Conservation (phyloP, 83 land plant genomes). For the Thuja plicata region DNA sequence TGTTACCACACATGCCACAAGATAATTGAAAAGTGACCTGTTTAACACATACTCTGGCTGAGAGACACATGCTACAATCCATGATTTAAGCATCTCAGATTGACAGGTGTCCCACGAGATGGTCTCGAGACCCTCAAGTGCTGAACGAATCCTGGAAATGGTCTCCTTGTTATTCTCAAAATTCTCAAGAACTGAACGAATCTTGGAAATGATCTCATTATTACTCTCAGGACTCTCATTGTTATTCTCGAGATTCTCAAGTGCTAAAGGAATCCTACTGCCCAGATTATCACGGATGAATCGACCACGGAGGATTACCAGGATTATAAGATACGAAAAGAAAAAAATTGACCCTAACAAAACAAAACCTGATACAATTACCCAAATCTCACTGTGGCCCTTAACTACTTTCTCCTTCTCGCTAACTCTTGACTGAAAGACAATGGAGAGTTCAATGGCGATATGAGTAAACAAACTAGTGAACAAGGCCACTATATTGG, state of each 20-base stretch:
- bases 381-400: background rate
- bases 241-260: background rate
- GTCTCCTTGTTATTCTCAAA: too few species aligned
- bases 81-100: background rate
- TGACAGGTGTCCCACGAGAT: background rate
- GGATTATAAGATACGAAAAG: fast-evolving
- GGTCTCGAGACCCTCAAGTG: too few species aligned
- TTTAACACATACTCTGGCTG: background rate
- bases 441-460: background rate
- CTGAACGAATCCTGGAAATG: too few species aligned
- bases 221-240: background rate
- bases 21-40: too few species aligned
- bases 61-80: background rate
- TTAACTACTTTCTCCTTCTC: background rate
- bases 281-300: background rate
- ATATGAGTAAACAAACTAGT: background rate
- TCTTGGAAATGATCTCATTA: too few species aligned
- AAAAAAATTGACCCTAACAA: background rate
- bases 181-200: background rate
- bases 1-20: too few species aligned
- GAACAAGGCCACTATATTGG: background rate
- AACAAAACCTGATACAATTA: background rate
- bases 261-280: background rate
- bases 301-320: background rate
- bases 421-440: background rate